Percentiles rank a stretch among this genome's conserved stretches.
Evolutionary conservation across 495 filamentous ascomycete species (phyloP).

Genomic region (Talaromyces nanjingensis): DNA sequence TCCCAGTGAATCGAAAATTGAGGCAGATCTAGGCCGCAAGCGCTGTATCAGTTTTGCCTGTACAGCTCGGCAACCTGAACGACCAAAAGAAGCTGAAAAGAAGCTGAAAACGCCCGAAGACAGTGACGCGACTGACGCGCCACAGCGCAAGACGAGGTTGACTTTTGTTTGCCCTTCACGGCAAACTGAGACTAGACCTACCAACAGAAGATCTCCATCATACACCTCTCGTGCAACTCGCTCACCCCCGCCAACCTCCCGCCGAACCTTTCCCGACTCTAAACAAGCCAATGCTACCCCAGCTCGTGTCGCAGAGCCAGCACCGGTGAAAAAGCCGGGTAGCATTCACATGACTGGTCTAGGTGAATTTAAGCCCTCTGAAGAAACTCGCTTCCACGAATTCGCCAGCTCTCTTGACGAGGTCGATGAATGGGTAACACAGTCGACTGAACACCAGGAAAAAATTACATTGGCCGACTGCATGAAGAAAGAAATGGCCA

Average conservation of each 20-base stretch:
- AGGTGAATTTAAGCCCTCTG: constrained; percentile 55
- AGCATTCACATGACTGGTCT: constrained; percentile 36
- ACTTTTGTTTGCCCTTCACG: constrained; percentile 56
- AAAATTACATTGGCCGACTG: constrained; percentile 86
- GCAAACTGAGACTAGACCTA: constrained; percentile 18
- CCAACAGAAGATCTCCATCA: constrained; percentile 21
- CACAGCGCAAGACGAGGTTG: constrained; percentile 47
- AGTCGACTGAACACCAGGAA: constrained; percentile 51
- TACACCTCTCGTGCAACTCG: constrained; percentile 32
- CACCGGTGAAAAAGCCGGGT: constrained; percentile 14
- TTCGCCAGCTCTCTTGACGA: constrained; percentile 76
- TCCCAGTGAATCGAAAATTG: constrained; percentile 38
- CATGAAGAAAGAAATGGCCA: constrained; percentile 80
- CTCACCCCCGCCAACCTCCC: constrained; percentile 44
- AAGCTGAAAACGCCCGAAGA: constrained; percentile 10
- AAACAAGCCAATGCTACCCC: constrained; percentile 11
- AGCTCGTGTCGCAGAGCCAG: constrained; percentile 10
- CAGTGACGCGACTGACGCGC: constrained; percentile 20
- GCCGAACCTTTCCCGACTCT: constrained; percentile 32
- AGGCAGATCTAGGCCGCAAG: constrained; percentile 59
- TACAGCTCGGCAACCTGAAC: constrained; percentile 34
- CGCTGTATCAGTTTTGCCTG: constrained; percentile 93
- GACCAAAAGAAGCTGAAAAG: constrained; percentile 16
- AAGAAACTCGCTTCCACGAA: constrained; percentile 79
- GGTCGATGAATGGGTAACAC: constrained; percentile 81